Percentiles rank a stretch among this genome's conserved stretches.
These are phyloP conservation scores for Apiospora marii DNA, from an alignment of 2,329 filamentous ascomycete species.

Conservation along the genomic window DNA sequence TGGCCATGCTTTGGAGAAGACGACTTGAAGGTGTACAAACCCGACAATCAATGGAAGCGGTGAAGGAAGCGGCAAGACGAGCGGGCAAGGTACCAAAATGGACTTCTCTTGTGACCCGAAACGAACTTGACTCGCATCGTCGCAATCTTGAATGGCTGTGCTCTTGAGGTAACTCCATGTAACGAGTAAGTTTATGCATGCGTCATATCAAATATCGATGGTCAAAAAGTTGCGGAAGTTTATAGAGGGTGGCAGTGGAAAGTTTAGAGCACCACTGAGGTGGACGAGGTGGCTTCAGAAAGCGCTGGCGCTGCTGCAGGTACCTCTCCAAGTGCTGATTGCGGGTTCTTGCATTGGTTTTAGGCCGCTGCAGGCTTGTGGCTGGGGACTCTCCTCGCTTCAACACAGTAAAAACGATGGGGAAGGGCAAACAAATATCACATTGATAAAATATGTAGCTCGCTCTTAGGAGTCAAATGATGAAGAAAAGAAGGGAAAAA, in stretches of 20 bases:
- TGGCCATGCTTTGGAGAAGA: not conserved
- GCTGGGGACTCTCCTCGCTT: too few relatives aligned
- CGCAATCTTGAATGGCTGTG: not conserved
- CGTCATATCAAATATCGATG: not conserved
- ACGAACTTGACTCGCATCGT: not conserved
- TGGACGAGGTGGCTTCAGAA: not conserved
- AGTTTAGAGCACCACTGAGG: not conserved
- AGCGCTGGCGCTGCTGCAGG: not conserved
- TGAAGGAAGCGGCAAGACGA: not conserved
- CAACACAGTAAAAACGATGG: too few relatives aligned
- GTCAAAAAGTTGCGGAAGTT: not conserved
- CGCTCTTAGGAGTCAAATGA: too few relatives aligned
- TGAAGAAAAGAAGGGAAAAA: too few relatives aligned
- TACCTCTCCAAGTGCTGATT: not conserved
- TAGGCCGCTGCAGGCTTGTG: not conserved
- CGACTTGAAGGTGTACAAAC: not conserved
- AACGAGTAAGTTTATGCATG: not conserved
- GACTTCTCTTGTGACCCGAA: conserved; percentile 2
- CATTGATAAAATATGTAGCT: too few relatives aligned
- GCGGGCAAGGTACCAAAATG: not conserved
- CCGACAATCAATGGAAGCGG: not conserved
- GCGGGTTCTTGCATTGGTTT: not conserved
- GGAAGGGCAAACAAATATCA: too few relatives aligned
- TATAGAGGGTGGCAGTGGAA: not conserved
- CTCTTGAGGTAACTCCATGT: not conserved